Percentiles rank a stretch among this genome's conserved stretches.
These are phyloP conservation scores for Kodamaea sp. DNA, from an alignment of 1,139 yeast species.

Conservation along the genomic window DNA sequence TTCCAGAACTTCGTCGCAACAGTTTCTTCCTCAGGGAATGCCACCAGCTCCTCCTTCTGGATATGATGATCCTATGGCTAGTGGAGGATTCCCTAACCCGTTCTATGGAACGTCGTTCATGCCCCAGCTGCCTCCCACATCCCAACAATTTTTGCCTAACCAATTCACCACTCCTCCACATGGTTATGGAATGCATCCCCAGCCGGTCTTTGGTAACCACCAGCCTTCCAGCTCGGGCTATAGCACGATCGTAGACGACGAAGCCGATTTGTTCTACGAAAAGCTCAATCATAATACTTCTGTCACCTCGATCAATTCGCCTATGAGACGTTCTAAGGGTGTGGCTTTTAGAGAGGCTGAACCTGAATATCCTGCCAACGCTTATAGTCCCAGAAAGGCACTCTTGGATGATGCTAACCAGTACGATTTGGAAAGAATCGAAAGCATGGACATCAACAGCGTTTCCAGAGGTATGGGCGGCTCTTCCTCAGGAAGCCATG, in stretches of 20 bases:
- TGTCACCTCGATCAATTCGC: constrained; percentile 12
- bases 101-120: constrained; percentile 3
- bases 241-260: constrained; percentile 27
- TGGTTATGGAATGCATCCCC: constrained; percentile 7
- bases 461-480: background rate
- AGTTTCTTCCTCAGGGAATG: constrained; percentile 10
- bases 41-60: background rate
- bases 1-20: constrained; percentile 11
- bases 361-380: constrained; percentile 37
- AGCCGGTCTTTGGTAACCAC: constrained; percentile 9
- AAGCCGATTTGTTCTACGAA: constrained; percentile 18
- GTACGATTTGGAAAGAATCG: constrained; percentile 25
- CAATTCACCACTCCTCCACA: constrained; percentile 7
- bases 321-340: constrained; percentile 23
- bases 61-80: constrained; percentile 5
- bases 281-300: constrained; percentile 14
- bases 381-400: constrained; percentile 30
- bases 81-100: constrained; percentile 2
- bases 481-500: constrained; percentile 3
- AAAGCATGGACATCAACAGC: constrained; percentile 16
- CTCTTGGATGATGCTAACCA: constrained; percentile 23
- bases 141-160: constrained; percentile 8
- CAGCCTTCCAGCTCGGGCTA: constrained; percentile 19
- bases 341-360: constrained; percentile 39
- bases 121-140: constrained; percentile 9